Conservation (phyloP, 306 rosid genomes). For the Cicer judaicum region DNA sequence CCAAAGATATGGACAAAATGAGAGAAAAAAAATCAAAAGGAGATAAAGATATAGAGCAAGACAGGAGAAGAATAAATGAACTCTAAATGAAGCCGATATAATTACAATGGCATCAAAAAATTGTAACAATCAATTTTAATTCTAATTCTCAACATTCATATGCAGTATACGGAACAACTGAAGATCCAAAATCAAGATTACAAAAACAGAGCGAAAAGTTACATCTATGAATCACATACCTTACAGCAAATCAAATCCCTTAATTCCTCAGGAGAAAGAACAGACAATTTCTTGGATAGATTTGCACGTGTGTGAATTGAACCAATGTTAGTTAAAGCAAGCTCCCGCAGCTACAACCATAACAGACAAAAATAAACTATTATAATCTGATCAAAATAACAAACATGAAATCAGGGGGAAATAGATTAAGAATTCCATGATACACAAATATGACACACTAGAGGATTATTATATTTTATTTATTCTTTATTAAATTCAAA, state of each 20-base stretch:
- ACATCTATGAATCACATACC: slow-evolving; percentile 56
- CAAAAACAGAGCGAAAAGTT: not conserved
- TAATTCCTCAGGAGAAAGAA: slow-evolving; percentile 75
- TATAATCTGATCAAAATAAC: slow-evolving; percentile 12
- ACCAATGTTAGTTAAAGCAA: slow-evolving; percentile 86
- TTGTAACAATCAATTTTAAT: slow-evolving; percentile 15
- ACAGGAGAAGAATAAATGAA: not conserved
- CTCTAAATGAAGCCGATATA: slow-evolving; percentile 16
- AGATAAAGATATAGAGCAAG: not conserved
- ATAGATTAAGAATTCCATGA: slow-evolving; percentile 26
- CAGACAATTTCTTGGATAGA: slow-evolving; percentile 86
- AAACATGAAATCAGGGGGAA: slow-evolving; percentile 28
- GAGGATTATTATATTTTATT: slow-evolving; percentile 2
- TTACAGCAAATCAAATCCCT: slow-evolving; percentile 87
- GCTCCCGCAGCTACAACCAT: slow-evolving; percentile 75
- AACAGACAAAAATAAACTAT: slow-evolving; percentile 28
- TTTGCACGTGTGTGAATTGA: slow-evolving; percentile 83
- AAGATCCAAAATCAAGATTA: slow-evolving; percentile 37
- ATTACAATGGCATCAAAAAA: slow-evolving; percentile 25
- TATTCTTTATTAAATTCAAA: slow-evolving; percentile 31
- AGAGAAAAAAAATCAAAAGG: not conserved
- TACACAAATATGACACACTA: slow-evolving; percentile 14
- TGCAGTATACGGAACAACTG: not conserved
- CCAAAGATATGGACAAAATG: slow-evolving; percentile 21
- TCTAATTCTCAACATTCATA: slow-evolving; percentile 11